Base-by-base conservation (phyloP, 371 early-diverging fungal species). In the Catenaria anguillulae region DNA sequence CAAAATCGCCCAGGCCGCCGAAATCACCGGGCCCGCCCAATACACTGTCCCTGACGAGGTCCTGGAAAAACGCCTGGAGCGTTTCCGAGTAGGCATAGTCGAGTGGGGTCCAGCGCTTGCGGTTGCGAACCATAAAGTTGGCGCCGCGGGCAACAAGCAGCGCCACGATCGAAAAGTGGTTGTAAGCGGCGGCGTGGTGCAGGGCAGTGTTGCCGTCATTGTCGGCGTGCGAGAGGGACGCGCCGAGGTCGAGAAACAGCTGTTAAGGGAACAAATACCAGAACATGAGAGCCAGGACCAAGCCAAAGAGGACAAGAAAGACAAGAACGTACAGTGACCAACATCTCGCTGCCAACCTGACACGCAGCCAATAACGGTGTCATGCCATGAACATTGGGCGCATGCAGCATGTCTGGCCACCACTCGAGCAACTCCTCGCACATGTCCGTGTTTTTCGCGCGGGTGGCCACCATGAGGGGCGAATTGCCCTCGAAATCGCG, bases 51-150 rank as follows among this genome's bases (percentile, higher is more conserved):
- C 52, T 26, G 8, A 50, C 29, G 15, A 50, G 31, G 31, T 50
- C 52, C 15, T 29, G 31, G 31, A 50, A 50, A 12, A 50, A 50
- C 8, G 29, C 26, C 15, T 50, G 29, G 52, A 50, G 29, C 26
- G 52, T 29, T 8, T 50, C 52, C 31, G 29, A 50, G 52, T 50
- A 24, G 15, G 52, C 26, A 23, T 50, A 50, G 52, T 50, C 52
- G 31, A 50, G 26, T 8, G 52, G 52, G 15, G 52, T 50, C 52
- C 52, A 50, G 21, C 29, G 52, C 17, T 50, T 50, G 21, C 15
- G 24, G 52, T 50, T 50, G 52, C 52, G 52, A 26, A 50, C 52
- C 52, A 50, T 50, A 29, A 50, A 50, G 29, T 50, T 50, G 29
- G 52, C 52, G 13, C 52, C 52, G 31, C 52, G 52, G 21, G 52